Base-by-base conservation (phyloP, 371 early-diverging fungal species). In the Choanephora cucurbitarum region DNA sequence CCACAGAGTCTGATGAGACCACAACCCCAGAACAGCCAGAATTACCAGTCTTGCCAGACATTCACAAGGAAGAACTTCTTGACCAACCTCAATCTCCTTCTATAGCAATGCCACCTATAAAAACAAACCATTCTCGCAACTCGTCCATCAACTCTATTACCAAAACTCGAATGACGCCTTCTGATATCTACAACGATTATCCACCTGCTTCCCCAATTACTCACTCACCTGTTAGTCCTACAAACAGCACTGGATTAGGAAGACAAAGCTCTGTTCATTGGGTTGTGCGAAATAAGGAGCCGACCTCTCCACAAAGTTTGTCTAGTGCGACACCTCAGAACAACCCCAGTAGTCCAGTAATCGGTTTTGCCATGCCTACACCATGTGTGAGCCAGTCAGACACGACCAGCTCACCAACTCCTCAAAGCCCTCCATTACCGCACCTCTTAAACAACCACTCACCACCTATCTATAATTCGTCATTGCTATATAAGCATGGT, bases 211-310 rank as follows among this genome's bases (percentile, higher is more conserved):
- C 44, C 7, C 22, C 28, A 9, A 44, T 18, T 3, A 21, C 33
- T 5, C 53, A 52, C 23, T 19, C 43, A 28, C 31, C 44, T 3
- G 3, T 19, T 2, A 52, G 34, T 10, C 33, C 55, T n/a, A 2
- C 46, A 5, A 46, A 46, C 14, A 39, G 22, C 10, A 23, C 21
- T 53, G 37, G 22, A 15, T 9, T 55, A 34, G 55, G 55, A 11
- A 45, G 40, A 46, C 21, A 46, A 11, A 37, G 46, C 9, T 55
- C 55, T 22, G 37, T 44, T 17, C 55, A 37, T 6, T 46, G 45
- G 55, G 23, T 46, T 17, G 46, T 55, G 3, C 13, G 55, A 39
- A 46, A 55, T 39, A 24, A 45, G 28, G 55, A 55, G 1, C 10
- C 9, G 2, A 37, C 37, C 10, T 14, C 37, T 13, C 37, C 37